Conservation (phyloP, 2,329 filamentous ascomycete genomes). For the Elsinoe batatas region DNA sequence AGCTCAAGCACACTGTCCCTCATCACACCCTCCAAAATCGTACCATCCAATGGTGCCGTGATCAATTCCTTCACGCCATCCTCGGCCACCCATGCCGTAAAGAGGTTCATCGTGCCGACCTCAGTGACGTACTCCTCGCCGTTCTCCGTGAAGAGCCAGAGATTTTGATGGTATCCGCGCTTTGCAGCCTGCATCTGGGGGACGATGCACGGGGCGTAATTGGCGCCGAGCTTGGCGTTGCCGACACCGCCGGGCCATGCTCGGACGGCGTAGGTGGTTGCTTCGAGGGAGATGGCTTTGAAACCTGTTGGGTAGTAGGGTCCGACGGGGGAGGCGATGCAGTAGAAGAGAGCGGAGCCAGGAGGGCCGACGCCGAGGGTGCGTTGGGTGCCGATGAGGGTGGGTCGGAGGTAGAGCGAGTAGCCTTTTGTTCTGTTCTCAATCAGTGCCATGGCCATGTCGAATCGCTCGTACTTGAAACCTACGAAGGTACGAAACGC, state of each 20-base stretch:
- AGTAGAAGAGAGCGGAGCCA: constrained; percentile 80
- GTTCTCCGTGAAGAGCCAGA: constrained; percentile 75
- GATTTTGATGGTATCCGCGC: constrained; percentile 92
- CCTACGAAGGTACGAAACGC: constrained; percentile 75
- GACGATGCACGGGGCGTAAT: constrained; percentile 98
- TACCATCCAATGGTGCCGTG: constrained; percentile 93
- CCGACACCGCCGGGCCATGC: constrained; percentile 97
- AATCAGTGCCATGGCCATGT: background rate
- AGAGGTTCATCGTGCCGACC: constrained; percentile 98
- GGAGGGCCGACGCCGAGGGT: constrained; percentile 91
- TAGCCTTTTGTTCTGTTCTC: constrained; percentile 57
- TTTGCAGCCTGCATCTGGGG: constrained; percentile 86
- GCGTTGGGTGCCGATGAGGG: constrained; percentile 92
- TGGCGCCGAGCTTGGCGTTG: constrained; percentile 96
- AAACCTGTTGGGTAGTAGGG: constrained; percentile 98
- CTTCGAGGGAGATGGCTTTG: constrained; percentile 92
- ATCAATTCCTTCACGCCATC: constrained; percentile 86
- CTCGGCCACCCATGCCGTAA: constrained; percentile 72
- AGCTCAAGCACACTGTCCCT: constrained; percentile 82
- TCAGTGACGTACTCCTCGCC: constrained; percentile 87
- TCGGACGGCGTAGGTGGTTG: constrained; percentile 90
- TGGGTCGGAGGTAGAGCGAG: constrained; percentile 89
- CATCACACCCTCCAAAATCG: constrained; percentile 90
- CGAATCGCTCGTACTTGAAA: constrained; percentile 10
- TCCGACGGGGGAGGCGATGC: constrained; percentile 92